phyloP scores from a whole-genome alignment of 371 early-diverging fungal species.

The Choanephora cucurbitarum region DNA sequence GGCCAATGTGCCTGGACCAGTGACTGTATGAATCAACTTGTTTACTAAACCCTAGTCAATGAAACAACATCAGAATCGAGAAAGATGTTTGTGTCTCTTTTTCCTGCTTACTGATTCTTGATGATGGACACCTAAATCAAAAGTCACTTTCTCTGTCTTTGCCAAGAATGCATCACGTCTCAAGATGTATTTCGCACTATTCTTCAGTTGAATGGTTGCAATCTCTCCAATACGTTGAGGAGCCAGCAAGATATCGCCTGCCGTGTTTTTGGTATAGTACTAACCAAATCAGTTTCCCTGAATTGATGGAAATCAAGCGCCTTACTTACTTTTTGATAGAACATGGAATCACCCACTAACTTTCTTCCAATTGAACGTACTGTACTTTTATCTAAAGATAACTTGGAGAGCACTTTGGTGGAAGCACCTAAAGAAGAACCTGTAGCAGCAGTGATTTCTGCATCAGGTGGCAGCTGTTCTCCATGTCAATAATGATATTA shows the following conservation, averaged over 20 bases:
- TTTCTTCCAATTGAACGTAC: slow-evolving; percentile 55
- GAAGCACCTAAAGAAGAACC: slow-evolving; percentile 68
- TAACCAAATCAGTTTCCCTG: slow-evolving; percentile 30
- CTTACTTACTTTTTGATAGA: slow-evolving; percentile 60
- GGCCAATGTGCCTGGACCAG: slow-evolving; percentile 71
- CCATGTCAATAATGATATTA: not conserved
- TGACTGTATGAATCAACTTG: slow-evolving; percentile 64
- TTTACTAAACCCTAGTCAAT: slow-evolving; percentile 61
- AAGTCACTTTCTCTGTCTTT: slow-evolving; percentile 61
- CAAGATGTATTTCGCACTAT: slow-evolving; percentile 64
- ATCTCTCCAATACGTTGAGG: slow-evolving; percentile 69
- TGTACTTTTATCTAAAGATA: slow-evolving; percentile 52
- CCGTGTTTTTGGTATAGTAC: slow-evolving; percentile 56
- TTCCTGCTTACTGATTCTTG: slow-evolving; percentile 17
- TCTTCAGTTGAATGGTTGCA: slow-evolving; percentile 62
- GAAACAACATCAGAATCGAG: not conserved
- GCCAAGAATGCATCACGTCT: slow-evolving; percentile 73
- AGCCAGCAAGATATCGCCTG: slow-evolving; percentile 74
- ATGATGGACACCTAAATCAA: slow-evolving; percentile 52
- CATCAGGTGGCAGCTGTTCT: slow-evolving; percentile 57
- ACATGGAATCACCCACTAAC: slow-evolving; percentile 57
- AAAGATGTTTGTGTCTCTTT: not conserved
- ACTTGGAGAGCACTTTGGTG: slow-evolving; percentile 53
- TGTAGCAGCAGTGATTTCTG: slow-evolving; percentile 63
- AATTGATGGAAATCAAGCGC: not conserved